These are phyloP conservation scores for Sungouiozyma intestinalis DNA, from an alignment of 805 yeast species.

Conservation along the genomic window DNA sequence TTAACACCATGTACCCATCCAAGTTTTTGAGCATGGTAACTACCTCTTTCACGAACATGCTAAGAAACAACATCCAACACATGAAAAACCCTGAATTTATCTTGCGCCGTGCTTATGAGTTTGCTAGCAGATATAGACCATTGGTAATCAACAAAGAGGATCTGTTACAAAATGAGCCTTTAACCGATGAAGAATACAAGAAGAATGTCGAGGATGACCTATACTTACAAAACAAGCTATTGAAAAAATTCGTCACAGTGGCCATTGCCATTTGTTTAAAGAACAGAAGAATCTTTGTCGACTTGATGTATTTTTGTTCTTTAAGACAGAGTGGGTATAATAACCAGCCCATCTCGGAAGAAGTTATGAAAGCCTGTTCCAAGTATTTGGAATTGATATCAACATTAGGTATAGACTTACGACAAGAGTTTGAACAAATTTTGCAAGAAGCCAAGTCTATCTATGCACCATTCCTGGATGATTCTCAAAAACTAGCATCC, in stretches of 20 bases:
- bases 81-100: constrained; percentile 31
- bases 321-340: constrained; percentile 1
- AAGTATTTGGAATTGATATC: constrained; percentile 38
- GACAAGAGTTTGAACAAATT: constrained; percentile 28
- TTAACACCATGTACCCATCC: constrained; percentile 66
- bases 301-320: constrained; percentile 17
- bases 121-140: constrained; percentile 41
- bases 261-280: constrained; percentile 34
- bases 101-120: constrained; percentile 50
- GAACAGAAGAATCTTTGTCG: constrained; percentile 14
- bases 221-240: constrained; percentile 49
- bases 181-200: constrained; percentile 28
- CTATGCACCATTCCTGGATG: constrained; percentile 25
- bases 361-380: constrained; percentile 14
- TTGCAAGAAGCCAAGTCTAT: constrained; percentile 32
- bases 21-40: constrained; percentile 64
- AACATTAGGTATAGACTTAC: constrained; percentile 54
- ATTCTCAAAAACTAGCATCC: constrained; percentile 18
- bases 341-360: neutral
- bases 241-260: constrained; percentile 51
- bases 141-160: neutral
- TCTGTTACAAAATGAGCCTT: constrained; percentile 5
- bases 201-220: constrained; percentile 45
- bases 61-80: constrained; percentile 33
- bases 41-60: constrained; percentile 43